Evolutionary conservation across 805 yeast species (phyloP).

Genomic region (Cyberlindnera subsufficiens): DNA sequence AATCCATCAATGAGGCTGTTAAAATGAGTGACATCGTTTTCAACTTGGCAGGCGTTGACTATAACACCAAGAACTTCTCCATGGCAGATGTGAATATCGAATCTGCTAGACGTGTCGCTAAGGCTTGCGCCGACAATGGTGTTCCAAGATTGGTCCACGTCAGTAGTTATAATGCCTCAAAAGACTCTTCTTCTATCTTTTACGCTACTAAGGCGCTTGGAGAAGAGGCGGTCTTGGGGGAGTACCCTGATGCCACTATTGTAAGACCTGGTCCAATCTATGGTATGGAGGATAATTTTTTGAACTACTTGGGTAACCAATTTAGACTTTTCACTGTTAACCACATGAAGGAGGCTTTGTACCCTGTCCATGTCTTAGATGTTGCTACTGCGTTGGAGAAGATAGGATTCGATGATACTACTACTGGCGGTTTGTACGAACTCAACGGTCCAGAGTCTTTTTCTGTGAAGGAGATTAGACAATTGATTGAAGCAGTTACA

Average conservation of each 20-base stretch:
- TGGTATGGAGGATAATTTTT: slow-evolving; percentile 67
- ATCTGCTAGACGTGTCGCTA: slow-evolving; percentile 70
- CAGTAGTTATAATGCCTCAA: slow-evolving; percentile 71
- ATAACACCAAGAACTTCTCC: slow-evolving; percentile 70
- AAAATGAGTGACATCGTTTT: slow-evolving; percentile 78
- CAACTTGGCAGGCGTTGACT: slow-evolving; percentile 74
- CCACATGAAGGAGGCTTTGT: slow-evolving; percentile 52
- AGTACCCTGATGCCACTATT: slow-evolving; percentile 70
- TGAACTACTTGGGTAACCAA: slow-evolving; percentile 52
- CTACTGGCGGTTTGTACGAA: slow-evolving; percentile 72
- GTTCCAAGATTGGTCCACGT: slow-evolving; percentile 76
- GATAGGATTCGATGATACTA: slow-evolving; percentile 77
- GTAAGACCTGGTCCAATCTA: slow-evolving; percentile 81
- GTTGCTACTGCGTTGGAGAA: slow-evolving; percentile 75
- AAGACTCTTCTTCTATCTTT: slow-evolving; percentile 60
- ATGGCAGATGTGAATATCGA: slow-evolving; percentile 84
- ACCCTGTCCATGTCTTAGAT: slow-evolving; percentile 73
- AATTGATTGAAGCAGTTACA: slow-evolving; percentile 61
- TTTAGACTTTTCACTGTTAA: slow-evolving; percentile 62
- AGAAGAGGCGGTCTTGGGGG: slow-evolving; percentile 63
- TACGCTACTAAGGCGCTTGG: slow-evolving; percentile 77
- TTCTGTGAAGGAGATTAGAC: slow-evolving; percentile 57
- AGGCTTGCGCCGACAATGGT: slow-evolving; percentile 60
- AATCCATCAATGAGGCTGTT: slow-evolving; percentile 71
- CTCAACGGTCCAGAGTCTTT: slow-evolving; percentile 67